Percentiles rank a stretch among this genome's conserved stretches.
phyloP scores from a whole-genome alignment of 352 stramenopile genomes.

The Phytophthora pluvialis region DNA sequence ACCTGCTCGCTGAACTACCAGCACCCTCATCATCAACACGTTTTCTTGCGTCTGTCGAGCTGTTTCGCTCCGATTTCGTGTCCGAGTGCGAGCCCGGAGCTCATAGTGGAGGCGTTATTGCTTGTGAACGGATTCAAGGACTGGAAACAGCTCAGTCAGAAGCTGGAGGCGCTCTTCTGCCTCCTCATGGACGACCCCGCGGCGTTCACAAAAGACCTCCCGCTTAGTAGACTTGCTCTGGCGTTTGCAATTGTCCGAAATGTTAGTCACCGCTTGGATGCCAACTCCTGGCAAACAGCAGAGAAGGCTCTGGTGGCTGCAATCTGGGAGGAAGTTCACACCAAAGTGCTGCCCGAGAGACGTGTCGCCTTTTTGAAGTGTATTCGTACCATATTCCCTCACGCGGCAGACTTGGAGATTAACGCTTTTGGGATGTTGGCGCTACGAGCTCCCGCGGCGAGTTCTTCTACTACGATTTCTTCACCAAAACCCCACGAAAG shows the following conservation, averaged over 20 bases:
- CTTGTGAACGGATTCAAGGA: slow-evolving; percentile 50
- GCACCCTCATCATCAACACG: slow-evolving; percentile 40
- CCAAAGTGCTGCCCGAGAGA: slow-evolving; percentile 48
- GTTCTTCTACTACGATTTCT: neutral
- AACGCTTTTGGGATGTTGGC: slow-evolving; percentile 32
- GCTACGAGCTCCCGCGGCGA: slow-evolving; percentile 16
- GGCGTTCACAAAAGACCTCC: slow-evolving; percentile 31
- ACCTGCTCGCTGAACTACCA: slow-evolving; percentile 41
- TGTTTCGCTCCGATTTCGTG: slow-evolving; percentile 54
- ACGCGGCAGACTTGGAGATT: slow-evolving; percentile 48
- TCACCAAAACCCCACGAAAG: slow-evolving; percentile 5
- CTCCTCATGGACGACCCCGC: slow-evolving; percentile 37
- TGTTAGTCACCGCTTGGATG: slow-evolving; percentile 16
- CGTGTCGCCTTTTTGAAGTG: slow-evolving; percentile 50
- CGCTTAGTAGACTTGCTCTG: slow-evolving; percentile 29
- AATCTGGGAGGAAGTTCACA: slow-evolving; percentile 59
- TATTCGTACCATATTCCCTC: slow-evolving; percentile 46
- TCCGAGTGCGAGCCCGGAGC: slow-evolving; percentile 27
- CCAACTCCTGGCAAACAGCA: slow-evolving; percentile 36
- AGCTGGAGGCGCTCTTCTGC: slow-evolving; percentile 40
- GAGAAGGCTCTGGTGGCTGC: slow-evolving; percentile 53
- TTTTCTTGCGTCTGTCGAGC: slow-evolving; percentile 53
- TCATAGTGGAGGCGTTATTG: slow-evolving; percentile 50
- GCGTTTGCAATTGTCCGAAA: slow-evolving; percentile 38
- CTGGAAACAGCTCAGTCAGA: slow-evolving; percentile 49